Evolutionary conservation across 2,329 filamentous ascomycete species (phyloP), one percentile per base, ranked within the genome.

Genomic region (Rhynchosporium secalis): DNA sequence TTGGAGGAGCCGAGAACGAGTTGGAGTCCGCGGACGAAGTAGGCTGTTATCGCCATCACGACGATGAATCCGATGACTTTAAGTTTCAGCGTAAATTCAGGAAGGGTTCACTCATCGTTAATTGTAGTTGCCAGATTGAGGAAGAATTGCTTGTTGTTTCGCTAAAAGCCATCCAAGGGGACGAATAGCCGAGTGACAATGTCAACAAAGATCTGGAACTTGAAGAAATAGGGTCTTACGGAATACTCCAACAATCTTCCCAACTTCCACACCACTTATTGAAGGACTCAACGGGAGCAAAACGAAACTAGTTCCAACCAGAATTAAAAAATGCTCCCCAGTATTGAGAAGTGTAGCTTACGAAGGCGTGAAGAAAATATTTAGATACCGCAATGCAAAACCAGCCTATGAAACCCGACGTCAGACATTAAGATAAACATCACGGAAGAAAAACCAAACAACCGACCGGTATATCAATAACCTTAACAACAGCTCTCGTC

Each of bases 241-340:
- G 68, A 86, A 86, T 1, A 87, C 80, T 29, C 76, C 81, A 64
- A 86, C 83, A 46, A 86, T 84, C 69, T 85, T 85, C 45, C 78
- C 77, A 12, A 86, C 81, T 68, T 87, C 84, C 0, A 77, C 68
- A 1, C 79, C 78, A 26, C 81, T 78, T 20, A 86, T 83, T 0
- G 78, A 66, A 1, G 82, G 79, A 66, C 83, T 85, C 1, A 87
- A 75, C 6, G 84, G 83, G 0, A 87, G 75, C 33, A 85, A 76
- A 7, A 86, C 78, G 73, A 87, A 87, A 0, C 70, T 73, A 52
- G 20, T 20, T 31, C 20, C 8, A 20, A 29, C 28, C 65, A 10
- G 9, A 20, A 36, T 55, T 40, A 28, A 31, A 41, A 15, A 54
- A 40, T 55, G 5, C 33, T 3, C 3, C 31, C 3, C 9, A 38